A percentile compares a stretch with the other conserved stretches of the same genome.
Conservation (phyloP, 768 basidiomycete genomes). For the Lentinus brumalis region DNA sequence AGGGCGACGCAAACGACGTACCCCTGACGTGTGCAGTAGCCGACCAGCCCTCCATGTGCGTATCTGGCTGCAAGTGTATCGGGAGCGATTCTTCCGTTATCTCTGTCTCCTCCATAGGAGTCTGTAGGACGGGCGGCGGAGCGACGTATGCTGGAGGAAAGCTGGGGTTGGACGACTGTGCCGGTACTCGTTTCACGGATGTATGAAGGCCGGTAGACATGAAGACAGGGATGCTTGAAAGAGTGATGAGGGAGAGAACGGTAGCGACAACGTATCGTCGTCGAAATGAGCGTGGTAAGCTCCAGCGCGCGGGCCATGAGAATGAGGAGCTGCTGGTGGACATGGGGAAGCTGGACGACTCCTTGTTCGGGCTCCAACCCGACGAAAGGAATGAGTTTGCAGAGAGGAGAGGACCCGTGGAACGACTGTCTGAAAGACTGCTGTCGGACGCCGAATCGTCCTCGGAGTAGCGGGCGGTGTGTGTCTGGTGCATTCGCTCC, state of each 20-base stretch:
- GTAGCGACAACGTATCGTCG: background rate
- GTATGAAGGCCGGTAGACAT: background rate
- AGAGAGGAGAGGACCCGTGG: background rate
- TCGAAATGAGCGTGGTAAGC: background rate
- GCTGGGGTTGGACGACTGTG: background rate
- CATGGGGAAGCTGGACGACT: background rate
- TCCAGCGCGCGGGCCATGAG: background rate
- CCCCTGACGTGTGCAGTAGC: constrained; percentile 49
- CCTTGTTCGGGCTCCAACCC: background rate
- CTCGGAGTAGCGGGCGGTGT: background rate
- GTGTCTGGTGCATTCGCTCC: background rate
- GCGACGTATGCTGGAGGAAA: background rate
- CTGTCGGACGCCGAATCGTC: background rate
- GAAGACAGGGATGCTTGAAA: background rate
- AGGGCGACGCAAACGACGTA: background rate
- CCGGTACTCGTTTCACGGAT: background rate
- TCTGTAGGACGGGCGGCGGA: background rate
- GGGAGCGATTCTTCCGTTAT: constrained; percentile 1
- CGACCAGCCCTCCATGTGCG: constrained; percentile 42
- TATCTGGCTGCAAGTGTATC: constrained; percentile 7
- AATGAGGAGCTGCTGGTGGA: background rate
- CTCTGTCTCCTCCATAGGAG: background rate
- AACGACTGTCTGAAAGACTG: background rate
- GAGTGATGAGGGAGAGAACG: background rate
- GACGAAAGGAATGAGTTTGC: background rate